Percentiles rank a stretch among this genome's conserved stretches.
Evolutionary conservation across 2,329 filamentous ascomycete species (phyloP).

Genomic region (Stachybotrys elegans): DNA sequence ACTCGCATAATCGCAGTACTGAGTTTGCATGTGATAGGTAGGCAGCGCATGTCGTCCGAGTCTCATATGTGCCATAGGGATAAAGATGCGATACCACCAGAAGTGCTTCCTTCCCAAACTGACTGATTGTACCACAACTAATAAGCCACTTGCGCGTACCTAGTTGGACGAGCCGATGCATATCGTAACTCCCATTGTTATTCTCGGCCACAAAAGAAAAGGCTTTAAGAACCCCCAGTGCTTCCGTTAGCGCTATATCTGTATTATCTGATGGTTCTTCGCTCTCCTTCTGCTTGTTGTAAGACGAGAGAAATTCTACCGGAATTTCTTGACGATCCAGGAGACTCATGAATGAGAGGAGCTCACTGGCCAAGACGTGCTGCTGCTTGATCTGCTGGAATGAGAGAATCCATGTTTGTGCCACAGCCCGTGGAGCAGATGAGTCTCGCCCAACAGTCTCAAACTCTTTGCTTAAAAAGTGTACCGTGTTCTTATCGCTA

Average conservation of each 20-base stretch:
- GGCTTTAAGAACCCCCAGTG: neutral
- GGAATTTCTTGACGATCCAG: neutral
- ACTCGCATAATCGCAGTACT: constrained; percentile 8
- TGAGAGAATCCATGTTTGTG: constrained; percentile 1
- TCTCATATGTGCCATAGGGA: constrained; percentile 11
- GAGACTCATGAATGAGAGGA: neutral
- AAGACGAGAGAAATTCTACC: neutral
- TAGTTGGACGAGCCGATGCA: constrained; percentile 12
- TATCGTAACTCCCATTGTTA: constrained; percentile 3
- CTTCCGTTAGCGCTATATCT: neutral
- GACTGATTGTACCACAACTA: neutral
- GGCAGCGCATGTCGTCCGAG: no score
- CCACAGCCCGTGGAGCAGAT: constrained; percentile 5
- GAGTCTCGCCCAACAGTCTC: constrained; percentile 21
- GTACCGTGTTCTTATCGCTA: constrained; percentile 14
- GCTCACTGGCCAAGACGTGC: neutral
- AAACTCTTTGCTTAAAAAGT: constrained; percentile 23
- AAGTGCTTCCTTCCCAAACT: constrained; percentile 13
- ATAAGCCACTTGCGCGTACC: constrained; percentile 3
- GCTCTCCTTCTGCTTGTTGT: neutral
- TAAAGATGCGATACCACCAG: constrained; percentile 11
- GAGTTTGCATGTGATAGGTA: constrained; percentile 18
- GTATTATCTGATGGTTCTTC: neutral
- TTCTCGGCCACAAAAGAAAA: constrained; percentile 4
- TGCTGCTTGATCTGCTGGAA: neutral